These are phyloP conservation scores for Tolypocladium amazonense DNA, from an alignment of 2,329 filamentous ascomycete species.

Conservation along the genomic window DNA sequence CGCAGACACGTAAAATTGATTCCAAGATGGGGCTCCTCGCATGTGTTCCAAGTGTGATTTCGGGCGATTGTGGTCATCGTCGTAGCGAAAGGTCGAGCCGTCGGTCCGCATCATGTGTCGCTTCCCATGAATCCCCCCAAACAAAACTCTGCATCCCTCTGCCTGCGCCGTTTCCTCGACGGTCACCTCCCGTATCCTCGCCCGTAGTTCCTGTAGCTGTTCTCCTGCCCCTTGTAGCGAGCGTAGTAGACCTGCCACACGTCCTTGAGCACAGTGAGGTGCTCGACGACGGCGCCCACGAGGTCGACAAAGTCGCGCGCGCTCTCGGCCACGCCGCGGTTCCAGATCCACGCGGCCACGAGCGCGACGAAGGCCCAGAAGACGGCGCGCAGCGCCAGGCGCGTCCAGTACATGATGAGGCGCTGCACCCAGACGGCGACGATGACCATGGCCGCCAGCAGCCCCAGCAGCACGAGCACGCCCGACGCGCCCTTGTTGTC, in stretches of 20 bases:
- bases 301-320: conserved; percentile 43
- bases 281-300: conserved; percentile 31
- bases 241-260: conserved; percentile 49
- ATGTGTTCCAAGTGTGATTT: not conserved
- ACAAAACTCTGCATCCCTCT: not conserved
- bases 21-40: not conserved
- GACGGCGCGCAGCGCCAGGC: conserved; percentile 49
- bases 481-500: conserved; percentile 23
- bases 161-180: not conserved
- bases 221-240: conserved; percentile 40
- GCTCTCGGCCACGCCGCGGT: conserved; percentile 56
- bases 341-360: conserved; percentile 46
- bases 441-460: conserved; percentile 46
- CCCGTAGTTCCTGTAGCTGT: not conserved
- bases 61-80: not conserved
- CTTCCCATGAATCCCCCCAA: not conserved
- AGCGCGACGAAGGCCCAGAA: conserved; percentile 53
- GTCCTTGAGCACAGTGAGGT: conserved; percentile 36
- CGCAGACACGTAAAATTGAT: not conserved
- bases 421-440: conserved; percentile 62
- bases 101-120: not conserved
- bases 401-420: conserved; percentile 66
- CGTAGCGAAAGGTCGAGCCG: not conserved
- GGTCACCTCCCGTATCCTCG: not conserved
- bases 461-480: conserved; percentile 19